A percentile compares a stretch with the other conserved stretches of the same genome.
These are phyloP conservation scores for Lodderomyces jiufengensis DNA, from an alignment of 1,139 yeast species.

Conservation along the genomic window DNA sequence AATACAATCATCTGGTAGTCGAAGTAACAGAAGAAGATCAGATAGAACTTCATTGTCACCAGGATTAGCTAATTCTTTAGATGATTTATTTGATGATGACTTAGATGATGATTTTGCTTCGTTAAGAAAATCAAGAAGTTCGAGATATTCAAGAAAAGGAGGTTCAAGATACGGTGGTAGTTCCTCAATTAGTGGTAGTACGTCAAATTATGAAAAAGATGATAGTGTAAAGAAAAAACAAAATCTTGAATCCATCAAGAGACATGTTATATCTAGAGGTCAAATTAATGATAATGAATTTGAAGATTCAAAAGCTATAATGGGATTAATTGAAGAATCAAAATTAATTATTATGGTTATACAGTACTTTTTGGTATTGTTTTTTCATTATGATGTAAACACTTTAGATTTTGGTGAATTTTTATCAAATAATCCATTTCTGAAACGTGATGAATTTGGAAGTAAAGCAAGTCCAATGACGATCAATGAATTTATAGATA, in stretches of 20 bases:
- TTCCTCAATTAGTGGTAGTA: neutral
- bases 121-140: slow-evolving; percentile 31
- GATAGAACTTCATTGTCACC: slow-evolving; percentile 7
- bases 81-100: slow-evolving; percentile 13
- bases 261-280: slow-evolving; percentile 7
- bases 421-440: slow-evolving; percentile 39
- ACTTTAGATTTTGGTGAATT: slow-evolving; percentile 47
- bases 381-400: slow-evolving; percentile 62
- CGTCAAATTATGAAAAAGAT: slow-evolving; percentile 8
- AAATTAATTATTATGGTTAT: slow-evolving; percentile 40
- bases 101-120: slow-evolving; percentile 13
- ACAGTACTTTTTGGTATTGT: slow-evolving; percentile 59
- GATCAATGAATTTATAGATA: slow-evolving; percentile 13
- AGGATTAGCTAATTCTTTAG: slow-evolving; percentile 13
- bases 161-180: slow-evolving; percentile 11
- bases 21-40: neutral
- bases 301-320: slow-evolving; percentile 41
- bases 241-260: slow-evolving; percentile 9
- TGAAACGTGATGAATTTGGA: slow-evolving; percentile 27
- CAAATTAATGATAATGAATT: slow-evolving; percentile 23
- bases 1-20: no score
- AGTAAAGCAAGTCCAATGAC: slow-evolving; percentile 14
- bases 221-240: slow-evolving; percentile 5
- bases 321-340: slow-evolving; percentile 37
- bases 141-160: slow-evolving; percentile 29